A percentile compares a stretch with the other conserved stretches of the same genome.
Conservation (phyloP, 2,329 filamentous ascomycete genomes). For the Xylaria sp. region DNA sequence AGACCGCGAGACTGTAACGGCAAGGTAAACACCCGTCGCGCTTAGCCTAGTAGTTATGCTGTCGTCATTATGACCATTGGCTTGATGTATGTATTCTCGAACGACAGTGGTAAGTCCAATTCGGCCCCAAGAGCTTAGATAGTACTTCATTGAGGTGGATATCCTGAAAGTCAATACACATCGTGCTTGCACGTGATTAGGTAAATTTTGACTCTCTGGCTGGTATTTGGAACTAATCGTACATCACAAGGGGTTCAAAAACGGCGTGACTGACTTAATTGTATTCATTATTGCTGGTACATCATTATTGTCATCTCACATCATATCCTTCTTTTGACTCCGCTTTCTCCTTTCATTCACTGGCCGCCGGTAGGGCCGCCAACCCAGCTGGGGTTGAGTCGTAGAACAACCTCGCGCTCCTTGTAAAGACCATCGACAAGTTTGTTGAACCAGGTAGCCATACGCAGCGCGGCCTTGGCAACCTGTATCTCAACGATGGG, state of each 20-base stretch:
- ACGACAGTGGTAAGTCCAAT: too few species aligned
- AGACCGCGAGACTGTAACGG: too few species aligned
- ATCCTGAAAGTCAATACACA: too few species aligned
- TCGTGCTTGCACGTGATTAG: too few species aligned
- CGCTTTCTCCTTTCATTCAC: neutral
- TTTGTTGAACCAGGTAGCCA: constrained; percentile 32
- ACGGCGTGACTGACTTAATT: neutral
- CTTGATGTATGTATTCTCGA: too few species aligned
- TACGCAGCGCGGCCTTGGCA: constrained; percentile 30
- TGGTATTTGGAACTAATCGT: too few species aligned
- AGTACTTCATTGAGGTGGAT: too few species aligned
- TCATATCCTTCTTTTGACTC: neutral
- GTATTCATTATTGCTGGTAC: neutral
- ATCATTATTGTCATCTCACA: neutral
- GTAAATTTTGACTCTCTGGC: neutral
- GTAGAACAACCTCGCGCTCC: constrained; percentile 27
- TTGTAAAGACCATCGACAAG: constrained; percentile 30
- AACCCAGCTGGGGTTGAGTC: constrained; percentile 30
- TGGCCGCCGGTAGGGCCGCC: constrained; percentile 19
- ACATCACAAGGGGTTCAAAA: neutral
- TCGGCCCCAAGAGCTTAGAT: too few species aligned
- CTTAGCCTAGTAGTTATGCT: too few species aligned
- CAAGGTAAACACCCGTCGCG: too few species aligned
- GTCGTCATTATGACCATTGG: too few species aligned
- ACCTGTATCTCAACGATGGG: constrained; percentile 32